Conservation (phyloP, 495 filamentous ascomycete species). For the Talaromyces wortmannii region DNA sequence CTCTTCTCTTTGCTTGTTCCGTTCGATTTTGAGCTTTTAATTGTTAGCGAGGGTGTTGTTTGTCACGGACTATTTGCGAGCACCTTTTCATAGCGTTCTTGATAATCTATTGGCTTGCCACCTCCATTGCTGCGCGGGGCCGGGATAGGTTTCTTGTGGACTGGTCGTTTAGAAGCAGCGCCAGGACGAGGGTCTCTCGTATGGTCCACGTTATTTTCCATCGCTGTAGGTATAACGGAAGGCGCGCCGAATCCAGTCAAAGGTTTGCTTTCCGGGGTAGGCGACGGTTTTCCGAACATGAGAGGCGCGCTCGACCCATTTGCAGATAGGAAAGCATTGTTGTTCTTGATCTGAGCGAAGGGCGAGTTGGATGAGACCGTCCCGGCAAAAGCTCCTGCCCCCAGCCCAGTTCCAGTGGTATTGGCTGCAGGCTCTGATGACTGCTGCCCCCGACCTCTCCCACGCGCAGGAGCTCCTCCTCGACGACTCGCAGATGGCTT, state of each 20-base stretch:
- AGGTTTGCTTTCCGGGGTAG: background rate
- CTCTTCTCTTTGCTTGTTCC: constrained; percentile 57
- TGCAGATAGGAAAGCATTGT: constrained; percentile 1
- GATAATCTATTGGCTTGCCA: constrained; percentile 18
- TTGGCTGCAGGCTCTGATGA: background rate
- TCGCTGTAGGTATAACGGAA: constrained; percentile 7
- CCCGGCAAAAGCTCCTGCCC: background rate
- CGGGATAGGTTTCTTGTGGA: constrained; percentile 2
- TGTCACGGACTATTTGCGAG: background rate
- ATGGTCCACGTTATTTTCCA: constrained; percentile 3
- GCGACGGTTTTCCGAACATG: constrained; percentile 1
- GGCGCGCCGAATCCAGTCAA: constrained; percentile 8
- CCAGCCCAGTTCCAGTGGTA: background rate
- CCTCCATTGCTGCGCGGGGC: constrained; percentile 16
- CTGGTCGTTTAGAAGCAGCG: background rate
- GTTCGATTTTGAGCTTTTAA: constrained; percentile 55
- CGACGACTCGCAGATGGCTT: background rate
- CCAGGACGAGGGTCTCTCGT: constrained; percentile 8
- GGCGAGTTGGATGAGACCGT: constrained; percentile 14
- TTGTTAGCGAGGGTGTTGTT: constrained; percentile 1
- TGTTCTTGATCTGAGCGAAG: constrained; percentile 23
- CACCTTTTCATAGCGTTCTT: constrained; percentile 39
- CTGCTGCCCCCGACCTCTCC: constrained; percentile 1
- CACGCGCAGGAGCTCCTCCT: background rate
- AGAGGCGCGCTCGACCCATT: background rate